Evolutionary conservation across 2,329 filamentous ascomycete species (phyloP).

Genomic region (Scedosporium boydii): DNA sequence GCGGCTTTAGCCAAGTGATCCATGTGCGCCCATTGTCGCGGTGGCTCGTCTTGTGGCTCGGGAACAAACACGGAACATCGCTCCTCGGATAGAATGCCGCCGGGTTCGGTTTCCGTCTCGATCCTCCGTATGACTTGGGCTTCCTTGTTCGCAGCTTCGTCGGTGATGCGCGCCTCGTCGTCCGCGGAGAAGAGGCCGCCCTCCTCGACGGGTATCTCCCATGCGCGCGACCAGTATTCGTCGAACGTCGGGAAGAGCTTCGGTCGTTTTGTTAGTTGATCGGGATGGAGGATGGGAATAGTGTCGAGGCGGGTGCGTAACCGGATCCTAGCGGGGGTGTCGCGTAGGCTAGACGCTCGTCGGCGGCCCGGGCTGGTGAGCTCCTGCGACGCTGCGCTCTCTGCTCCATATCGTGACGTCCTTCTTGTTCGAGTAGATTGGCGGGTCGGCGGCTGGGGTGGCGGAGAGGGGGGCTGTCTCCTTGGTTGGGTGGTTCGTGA

Average conservation of each 20-base stretch:
- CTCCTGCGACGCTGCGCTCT: background rate
- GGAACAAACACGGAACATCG: conserved; percentile 65
- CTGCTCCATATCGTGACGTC: conserved; percentile 24
- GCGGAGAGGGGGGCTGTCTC: conserved; percentile 18
- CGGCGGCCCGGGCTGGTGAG: background rate
- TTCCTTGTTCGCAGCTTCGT: conserved; percentile 57
- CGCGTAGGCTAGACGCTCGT: background rate
- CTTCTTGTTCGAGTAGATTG: conserved; percentile 33
- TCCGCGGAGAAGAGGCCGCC: conserved; percentile 47
- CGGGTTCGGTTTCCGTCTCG: conserved; percentile 62
- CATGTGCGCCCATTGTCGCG: conserved; percentile 72
- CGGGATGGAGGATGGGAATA: conserved; percentile 50
- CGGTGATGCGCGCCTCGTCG: conserved; percentile 46
- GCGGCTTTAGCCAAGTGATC: conserved; percentile 79
- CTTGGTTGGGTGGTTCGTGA: conserved; percentile 9
- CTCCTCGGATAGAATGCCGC: conserved; percentile 63
- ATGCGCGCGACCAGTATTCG: conserved; percentile 46
- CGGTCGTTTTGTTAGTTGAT: conserved; percentile 42
- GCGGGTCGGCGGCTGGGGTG: conserved; percentile 23
- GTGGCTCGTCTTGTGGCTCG: conserved; percentile 62
- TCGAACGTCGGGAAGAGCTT: conserved; percentile 45
- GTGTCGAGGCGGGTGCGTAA: conserved; percentile 26
- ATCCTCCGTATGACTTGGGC: conserved; percentile 60
- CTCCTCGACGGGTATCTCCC: conserved; percentile 43
- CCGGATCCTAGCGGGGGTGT: conserved; percentile 27